Percentiles rank a stretch among this genome's conserved stretches.
phyloP scores from a whole-genome alignment of 208 protist species.

The Acanthamoeba lenticulata region DNA sequence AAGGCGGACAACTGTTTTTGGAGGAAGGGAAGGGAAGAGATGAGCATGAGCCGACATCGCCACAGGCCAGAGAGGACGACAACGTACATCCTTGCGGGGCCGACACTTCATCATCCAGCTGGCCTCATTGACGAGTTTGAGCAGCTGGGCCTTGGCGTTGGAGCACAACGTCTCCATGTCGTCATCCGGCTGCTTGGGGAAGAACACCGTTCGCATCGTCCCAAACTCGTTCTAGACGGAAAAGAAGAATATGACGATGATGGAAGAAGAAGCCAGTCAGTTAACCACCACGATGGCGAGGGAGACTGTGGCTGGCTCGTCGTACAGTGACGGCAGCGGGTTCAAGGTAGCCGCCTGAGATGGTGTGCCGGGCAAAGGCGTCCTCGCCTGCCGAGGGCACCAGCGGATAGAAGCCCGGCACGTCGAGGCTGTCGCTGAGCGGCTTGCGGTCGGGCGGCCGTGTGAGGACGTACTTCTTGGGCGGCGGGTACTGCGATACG shows the following conservation, averaged over 20 bases:
- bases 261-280: background rate
- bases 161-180: background rate
- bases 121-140: background rate
- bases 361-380: background rate
- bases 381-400: background rate
- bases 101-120: conserved; percentile 44
- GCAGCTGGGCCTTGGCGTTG: background rate
- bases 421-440: background rate
- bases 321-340: background rate
- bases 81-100: conserved; percentile 20
- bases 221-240: conserved; percentile 5
- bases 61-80: too few relatives aligned
- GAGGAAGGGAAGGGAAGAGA: background rate
- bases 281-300: too few relatives aligned
- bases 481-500: background rate
- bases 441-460: background rate
- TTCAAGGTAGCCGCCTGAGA: background rate
- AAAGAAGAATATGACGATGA: background rate
- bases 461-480: background rate
- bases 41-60: background rate
- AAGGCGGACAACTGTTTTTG: background rate
- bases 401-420: background rate
- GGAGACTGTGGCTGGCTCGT: too few relatives aligned
- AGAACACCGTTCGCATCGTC: background rate
- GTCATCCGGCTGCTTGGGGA: background rate